Evolutionary conservation across 305 asterid genomes (phyloP).

Genomic region (Rubia occidens): DNA sequence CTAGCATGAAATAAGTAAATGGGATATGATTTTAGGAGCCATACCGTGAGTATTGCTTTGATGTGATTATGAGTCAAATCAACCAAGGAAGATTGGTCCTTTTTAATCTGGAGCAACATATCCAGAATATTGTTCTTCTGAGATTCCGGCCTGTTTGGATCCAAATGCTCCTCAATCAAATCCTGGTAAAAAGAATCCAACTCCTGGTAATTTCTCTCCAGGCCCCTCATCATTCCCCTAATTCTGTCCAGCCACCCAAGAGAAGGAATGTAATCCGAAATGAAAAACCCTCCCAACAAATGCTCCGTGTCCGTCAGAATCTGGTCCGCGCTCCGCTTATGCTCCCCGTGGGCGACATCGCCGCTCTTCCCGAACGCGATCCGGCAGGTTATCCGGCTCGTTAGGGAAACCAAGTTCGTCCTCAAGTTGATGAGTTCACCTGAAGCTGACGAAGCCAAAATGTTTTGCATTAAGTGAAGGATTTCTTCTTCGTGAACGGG

Average conservation of each 20-base stretch:
- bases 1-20: too few species aligned
- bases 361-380: conserved; percentile 24
- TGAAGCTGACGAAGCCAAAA: not conserved
- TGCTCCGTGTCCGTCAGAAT: conserved; percentile 12
- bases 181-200: conserved; percentile 22
- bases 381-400: conserved; percentile 13
- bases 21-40: not conserved
- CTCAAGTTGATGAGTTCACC: conserved; percentile 14
- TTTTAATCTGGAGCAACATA: conserved; percentile 18
- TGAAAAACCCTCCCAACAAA: conserved; percentile 3
- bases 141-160: conserved; percentile 8
- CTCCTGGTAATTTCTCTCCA: conserved; percentile 20
- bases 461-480: not conserved
- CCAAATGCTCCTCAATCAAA: conserved; percentile 22
- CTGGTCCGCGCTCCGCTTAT: conserved; percentile 1
- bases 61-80: conserved; percentile 20
- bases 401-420: conserved; percentile 4
- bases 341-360: conserved; percentile 1
- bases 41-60: conserved; percentile 39
- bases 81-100: not conserved
- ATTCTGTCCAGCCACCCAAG: conserved; percentile 23
- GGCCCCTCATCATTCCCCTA: conserved; percentile 8
- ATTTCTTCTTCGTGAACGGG: conserved; percentile 18
- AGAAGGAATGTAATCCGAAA: conserved; percentile 17
- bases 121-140: conserved; percentile 22